Base-by-base conservation (phyloP, 345 rosid species). In the Kernera saxatilis region DNA sequence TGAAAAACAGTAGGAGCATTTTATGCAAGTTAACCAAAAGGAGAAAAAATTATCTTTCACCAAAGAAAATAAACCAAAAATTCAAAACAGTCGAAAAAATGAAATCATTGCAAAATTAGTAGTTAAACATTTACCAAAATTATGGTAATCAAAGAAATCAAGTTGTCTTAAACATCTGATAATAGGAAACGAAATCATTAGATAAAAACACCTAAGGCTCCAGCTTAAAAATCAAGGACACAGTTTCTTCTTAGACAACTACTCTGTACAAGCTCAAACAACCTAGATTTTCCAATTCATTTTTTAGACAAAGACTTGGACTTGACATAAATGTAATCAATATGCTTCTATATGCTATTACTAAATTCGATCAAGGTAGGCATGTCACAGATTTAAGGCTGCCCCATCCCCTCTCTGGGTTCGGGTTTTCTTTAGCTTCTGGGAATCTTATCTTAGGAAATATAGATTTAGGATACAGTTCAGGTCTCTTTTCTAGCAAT, bases 1-100 rank as follows among this genome's bases (percentile, higher is more conserved):
- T 94, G 84, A 68, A 56, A 57, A 44, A 78, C 18, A 37, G 61
- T 53, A 74, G 13, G 41, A 30, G 44, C 21, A 68, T 40, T 25
- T 53, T 25, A n/a, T 51, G 19, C 14, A 51, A 25, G 69, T 60
- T 41, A 43, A 61, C n/a, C 14, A 21, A 48, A 25, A 9, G 11
- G 11, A 27, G 29, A 59, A 21, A 27, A 70, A 76, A 74, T 66
- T 37, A 69, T 12, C 7, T 39, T 26, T 41, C 49, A 49, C 19
- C 32, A 5, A 22, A 21, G 52, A 35, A 48, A 18, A 27, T 49
- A 21, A 19, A 33, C 21, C 29, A 60, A 68, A 60, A 68, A 52
- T 13, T 29, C 27, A 25, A 4, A 67, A 26, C 26, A 57, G 64
- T n/a, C 33, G 6, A 18, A 45, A 14, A 10, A 44, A 51, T 26